These are phyloP conservation scores for Chlamydomonas schloesseri DNA, from an alignment of 139 green algal species.

Conservation along the genomic window DNA sequence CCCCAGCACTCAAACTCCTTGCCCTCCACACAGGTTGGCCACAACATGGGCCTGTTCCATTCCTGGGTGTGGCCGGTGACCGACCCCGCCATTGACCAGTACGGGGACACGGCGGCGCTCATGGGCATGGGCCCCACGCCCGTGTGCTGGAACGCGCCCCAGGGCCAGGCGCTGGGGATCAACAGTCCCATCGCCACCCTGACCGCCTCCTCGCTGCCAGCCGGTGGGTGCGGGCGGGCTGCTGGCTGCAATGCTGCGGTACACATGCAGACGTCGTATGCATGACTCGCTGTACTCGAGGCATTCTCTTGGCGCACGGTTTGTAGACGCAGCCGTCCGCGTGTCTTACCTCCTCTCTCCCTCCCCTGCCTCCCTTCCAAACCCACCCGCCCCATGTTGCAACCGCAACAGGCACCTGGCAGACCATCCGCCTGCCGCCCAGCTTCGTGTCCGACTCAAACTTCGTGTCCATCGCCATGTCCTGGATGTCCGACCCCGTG, in stretches of 20 bases:
- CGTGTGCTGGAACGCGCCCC: not conserved
- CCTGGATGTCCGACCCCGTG: not conserved
- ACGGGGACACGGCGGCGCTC: not conserved
- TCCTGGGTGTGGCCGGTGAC: not conserved
- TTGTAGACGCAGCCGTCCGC: too few relatives aligned
- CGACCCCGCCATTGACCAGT: not conserved
- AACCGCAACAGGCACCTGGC: not conserved
- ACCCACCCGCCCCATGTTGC: too few relatives aligned
- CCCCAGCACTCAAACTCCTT: too few relatives aligned
- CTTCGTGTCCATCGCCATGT: not conserved
- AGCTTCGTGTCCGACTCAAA: not conserved
- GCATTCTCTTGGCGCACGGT: too few relatives aligned
- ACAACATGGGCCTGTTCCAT: conserved; percentile 23
- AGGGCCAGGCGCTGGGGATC: not conserved
- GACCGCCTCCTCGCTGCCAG: not conserved
- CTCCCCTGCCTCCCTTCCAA: too few relatives aligned
- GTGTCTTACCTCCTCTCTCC: too few relatives aligned
- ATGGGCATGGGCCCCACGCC: not conserved
- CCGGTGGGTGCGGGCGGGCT: not conserved
- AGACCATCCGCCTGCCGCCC: not conserved
- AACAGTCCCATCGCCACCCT: not conserved
- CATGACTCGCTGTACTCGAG: too few relatives aligned
- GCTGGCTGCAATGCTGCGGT: too few relatives aligned
- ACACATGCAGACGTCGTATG: too few relatives aligned
- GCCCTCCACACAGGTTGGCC: not conserved